Percentiles rank a stretch among this genome's conserved stretches.
Evolutionary conservation across 1,139 yeast genomes (phyloP).

Genomic region (Nadsonia starkeyi-henricii): DNA sequence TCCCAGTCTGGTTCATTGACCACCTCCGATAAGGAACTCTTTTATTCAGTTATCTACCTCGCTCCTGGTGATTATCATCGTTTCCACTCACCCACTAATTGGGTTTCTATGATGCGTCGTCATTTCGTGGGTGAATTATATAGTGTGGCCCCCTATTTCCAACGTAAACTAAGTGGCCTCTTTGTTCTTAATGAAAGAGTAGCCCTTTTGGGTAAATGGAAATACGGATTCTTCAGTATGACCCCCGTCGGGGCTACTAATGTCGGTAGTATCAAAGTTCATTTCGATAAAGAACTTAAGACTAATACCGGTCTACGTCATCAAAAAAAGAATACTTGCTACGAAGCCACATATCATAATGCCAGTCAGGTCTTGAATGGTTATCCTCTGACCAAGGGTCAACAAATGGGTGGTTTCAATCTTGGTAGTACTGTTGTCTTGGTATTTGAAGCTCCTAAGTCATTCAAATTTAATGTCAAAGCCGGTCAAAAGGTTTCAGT

Average conservation of each 20-base stretch:
- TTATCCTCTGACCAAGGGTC: conserved; percentile 77
- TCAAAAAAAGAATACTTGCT: conserved; percentile 65
- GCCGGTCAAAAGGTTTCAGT: conserved; percentile 68
- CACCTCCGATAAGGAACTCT: conserved; percentile 42
- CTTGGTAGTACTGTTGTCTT: conserved; percentile 91
- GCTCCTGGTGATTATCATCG: conserved; percentile 99
- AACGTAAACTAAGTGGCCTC: conserved; percentile 68
- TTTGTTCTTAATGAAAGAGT: conserved; percentile 92
- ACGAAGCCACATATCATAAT: conserved; percentile 82
- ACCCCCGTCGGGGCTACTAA: conserved; percentile 99
- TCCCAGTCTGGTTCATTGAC: conserved; percentile 17
- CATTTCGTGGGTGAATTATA: conserved; percentile 93
- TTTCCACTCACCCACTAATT: conserved; percentile 89
- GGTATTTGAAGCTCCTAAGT: conserved; percentile 85
- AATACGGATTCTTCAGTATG: conserved; percentile 94
- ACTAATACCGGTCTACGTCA: conserved; percentile 44
- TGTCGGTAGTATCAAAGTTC: conserved; percentile 86
- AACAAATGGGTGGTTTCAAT: conserved; percentile 95
- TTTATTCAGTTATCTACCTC: conserved; percentile 80
- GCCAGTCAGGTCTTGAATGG: conserved; percentile 79
- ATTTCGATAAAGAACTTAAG: conserved; percentile 80
- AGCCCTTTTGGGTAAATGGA: conserved; percentile 90
- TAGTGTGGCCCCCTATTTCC: conserved; percentile 95
- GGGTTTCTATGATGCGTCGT: conserved; percentile 90
- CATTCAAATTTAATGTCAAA: conserved; percentile 54